Conservation (phyloP, 306 rosid species). For the Luffa aegyptiaca region DNA sequence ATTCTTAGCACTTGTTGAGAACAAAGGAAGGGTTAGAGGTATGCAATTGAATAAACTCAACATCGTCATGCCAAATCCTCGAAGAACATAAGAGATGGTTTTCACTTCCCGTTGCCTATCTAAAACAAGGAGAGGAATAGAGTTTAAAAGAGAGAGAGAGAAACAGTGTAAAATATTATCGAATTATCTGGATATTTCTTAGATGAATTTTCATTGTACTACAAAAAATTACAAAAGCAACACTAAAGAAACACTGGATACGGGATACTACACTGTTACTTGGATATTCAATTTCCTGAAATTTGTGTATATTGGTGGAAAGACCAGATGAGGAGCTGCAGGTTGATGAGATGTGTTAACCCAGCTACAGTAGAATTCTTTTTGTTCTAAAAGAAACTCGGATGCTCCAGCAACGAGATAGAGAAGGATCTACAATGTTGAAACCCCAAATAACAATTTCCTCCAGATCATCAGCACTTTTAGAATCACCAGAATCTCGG, state of each 20-base stretch:
- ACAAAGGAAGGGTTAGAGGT: neutral
- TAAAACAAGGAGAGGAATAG: neutral
- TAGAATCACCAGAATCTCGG: neutral
- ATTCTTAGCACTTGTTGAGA: neutral
- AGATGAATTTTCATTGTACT: neutral
- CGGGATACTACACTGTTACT: neutral
- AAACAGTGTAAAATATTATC: neutral
- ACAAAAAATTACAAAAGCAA: neutral
- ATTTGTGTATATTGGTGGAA: neutral
- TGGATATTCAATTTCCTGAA: neutral
- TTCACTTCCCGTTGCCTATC: neutral
- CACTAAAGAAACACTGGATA: neutral
- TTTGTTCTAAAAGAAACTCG: neutral
- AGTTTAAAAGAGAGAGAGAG: neutral
- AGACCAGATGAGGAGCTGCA: neutral
- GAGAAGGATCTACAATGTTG: neutral
- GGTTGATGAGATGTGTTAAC: neutral
- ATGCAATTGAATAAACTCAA: neutral
- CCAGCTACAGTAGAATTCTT: neutral
- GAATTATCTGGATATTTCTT: neutral
- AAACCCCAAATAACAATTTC: neutral
- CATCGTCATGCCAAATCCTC: neutral
- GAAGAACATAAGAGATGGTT: neutral
- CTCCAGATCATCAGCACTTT: neutral
- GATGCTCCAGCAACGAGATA: neutral